A percentile compares a stretch with the other conserved stretches of the same genome.
Conservation (phyloP, 2,329 filamentous ascomycete genomes). For the Colletotrichum magnum region DNA sequence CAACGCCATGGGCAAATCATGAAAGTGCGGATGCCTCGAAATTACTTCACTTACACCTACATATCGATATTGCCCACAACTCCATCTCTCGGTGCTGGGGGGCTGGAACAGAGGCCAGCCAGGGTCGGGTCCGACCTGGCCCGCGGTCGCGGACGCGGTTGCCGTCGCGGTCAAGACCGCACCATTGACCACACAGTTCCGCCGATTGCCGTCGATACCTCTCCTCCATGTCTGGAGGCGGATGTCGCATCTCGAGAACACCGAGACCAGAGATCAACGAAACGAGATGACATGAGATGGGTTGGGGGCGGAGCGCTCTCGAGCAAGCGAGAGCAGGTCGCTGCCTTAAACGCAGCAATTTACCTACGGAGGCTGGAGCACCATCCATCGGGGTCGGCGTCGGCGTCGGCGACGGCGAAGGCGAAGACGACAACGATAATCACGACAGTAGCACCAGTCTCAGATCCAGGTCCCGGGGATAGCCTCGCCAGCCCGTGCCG, state of each 20-base stretch:
- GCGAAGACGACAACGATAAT: slow-evolving; percentile 12
- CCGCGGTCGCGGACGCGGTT: neutral
- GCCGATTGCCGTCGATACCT: too few species aligned
- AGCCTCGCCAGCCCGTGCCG: slow-evolving; percentile 21
- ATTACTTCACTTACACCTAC: slow-evolving; percentile 20
- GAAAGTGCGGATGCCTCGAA: slow-evolving; percentile 15
- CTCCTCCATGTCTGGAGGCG: too few species aligned
- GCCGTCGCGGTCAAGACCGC: neutral
- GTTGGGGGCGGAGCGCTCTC: too few species aligned
- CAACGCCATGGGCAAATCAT: slow-evolving; percentile 5
- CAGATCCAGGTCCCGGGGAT: slow-evolving; percentile 24
- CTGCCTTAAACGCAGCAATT: neutral
- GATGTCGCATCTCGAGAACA: neutral
- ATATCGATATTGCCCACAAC: neutral
- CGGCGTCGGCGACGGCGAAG: slow-evolving; percentile 17
- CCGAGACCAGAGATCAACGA: slow-evolving; percentile 12
- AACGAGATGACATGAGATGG: slow-evolving; percentile 10
- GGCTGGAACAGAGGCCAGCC: slow-evolving; percentile 9
- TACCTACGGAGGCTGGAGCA: neutral
- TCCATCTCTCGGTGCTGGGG: slow-evolving; percentile 12
- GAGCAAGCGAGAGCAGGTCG: too few species aligned
- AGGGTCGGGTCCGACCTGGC: too few species aligned
- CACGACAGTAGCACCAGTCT: slow-evolving; percentile 5
- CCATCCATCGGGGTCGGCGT: slow-evolving; percentile 11
- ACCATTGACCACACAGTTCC: neutral